phyloP scores from a whole-genome alignment of 176 grass and related monocot species.

The Miscanthus lutarioriparius region DNA sequence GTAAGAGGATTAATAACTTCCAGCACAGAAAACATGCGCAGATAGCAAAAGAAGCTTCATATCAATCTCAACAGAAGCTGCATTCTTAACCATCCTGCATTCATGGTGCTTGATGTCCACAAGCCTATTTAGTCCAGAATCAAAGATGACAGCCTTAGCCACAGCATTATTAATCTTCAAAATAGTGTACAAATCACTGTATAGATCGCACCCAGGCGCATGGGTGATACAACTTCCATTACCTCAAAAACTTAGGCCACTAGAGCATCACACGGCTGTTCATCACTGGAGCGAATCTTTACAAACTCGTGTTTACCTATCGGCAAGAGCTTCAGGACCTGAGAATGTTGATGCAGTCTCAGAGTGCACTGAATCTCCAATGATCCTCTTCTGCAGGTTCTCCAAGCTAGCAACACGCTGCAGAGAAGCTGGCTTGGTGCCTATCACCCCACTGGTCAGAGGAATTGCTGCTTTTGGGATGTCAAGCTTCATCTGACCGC shows the following conservation, averaged over 20 bases:
- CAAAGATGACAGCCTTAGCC: neutral
- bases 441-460: conserved; percentile 10
- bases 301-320: conserved; percentile 13
- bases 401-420: conserved; percentile 60
- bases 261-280: neutral
- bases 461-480: conserved; percentile 15
- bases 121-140: neutral
- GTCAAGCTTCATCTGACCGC: conserved; percentile 14
- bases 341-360: conserved; percentile 3
- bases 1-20: neutral
- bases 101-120: neutral
- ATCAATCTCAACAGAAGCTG: neutral
- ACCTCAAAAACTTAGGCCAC: conserved; percentile 15
- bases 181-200: conserved; percentile 18
- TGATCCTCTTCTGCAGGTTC: conserved; percentile 64
- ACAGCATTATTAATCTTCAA: neutral
- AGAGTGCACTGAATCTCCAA: conserved; percentile 25
- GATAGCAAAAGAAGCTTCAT: neutral
- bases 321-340: conserved; percentile 23
- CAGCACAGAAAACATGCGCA: neutral
- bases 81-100: neutral
- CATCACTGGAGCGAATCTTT: neutral
- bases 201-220: neutral
- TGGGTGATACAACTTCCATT: neutral
- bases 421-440: conserved; percentile 8